Percentiles rank a stretch among this genome's conserved stretches.
Conservation (phyloP, 192 early-diverging fungal species). For the Linnemannia hyalina region DNA sequence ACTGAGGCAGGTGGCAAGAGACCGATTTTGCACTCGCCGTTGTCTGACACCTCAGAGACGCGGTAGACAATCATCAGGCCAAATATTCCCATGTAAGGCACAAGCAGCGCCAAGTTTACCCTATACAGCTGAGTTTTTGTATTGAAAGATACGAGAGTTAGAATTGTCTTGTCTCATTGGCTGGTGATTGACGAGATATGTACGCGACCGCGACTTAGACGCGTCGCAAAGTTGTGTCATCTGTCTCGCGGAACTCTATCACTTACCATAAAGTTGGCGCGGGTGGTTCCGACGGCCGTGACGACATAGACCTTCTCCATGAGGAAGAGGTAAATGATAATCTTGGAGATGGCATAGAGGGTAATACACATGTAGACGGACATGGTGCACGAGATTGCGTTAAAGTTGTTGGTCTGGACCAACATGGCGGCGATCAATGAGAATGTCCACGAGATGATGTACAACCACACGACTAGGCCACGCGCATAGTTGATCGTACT, state of each 20-base stretch:
- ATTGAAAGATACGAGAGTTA: neutral
- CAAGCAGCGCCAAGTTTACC: conserved; percentile 29
- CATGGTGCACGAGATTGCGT: conserved; percentile 47
- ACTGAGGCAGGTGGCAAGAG: conserved; percentile 44
- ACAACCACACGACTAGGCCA: conserved; percentile 56
- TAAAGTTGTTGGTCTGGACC: conserved; percentile 54
- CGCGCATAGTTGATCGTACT: conserved; percentile 59
- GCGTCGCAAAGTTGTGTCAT: neutral
- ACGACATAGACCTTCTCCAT: conserved; percentile 61
- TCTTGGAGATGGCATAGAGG: conserved; percentile 58
- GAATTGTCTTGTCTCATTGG: neutral
- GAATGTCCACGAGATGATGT: conserved; percentile 62
- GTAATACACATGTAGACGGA: conserved; percentile 57
- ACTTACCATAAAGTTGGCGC: conserved; percentile 54
- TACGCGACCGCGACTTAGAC: neutral
- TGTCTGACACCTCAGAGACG: conserved; percentile 8
- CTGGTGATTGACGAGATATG: no score
- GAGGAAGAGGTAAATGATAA: conserved; percentile 63
- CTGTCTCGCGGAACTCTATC: neutral
- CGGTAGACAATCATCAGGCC: conserved; percentile 42
- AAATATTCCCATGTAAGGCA: conserved; percentile 42
- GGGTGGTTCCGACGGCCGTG: conserved; percentile 39
- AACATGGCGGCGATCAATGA: conserved; percentile 48
- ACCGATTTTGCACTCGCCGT: conserved; percentile 42
- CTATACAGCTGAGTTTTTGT: conserved; percentile 28